A percentile compares a stretch with the other conserved stretches of the same genome.
Evolutionary conservation across 495 filamentous ascomycete species (phyloP).

Genomic region (Penicillium alfredii): DNA sequence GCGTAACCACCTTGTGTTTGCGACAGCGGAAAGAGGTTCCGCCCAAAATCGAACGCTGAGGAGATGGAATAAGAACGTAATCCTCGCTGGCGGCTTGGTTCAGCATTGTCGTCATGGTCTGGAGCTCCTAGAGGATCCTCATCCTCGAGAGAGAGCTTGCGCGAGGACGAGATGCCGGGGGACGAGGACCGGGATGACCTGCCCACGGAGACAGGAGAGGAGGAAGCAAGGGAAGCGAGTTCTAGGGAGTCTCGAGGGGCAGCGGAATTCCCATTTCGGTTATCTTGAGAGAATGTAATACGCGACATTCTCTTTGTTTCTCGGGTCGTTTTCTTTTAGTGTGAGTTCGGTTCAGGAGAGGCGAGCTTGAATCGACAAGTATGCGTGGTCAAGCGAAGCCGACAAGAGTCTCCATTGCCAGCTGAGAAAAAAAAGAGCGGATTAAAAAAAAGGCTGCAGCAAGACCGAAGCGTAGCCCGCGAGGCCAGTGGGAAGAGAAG

Average conservation of each 20-base stretch:
- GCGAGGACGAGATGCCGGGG: slow-evolving; percentile 80
- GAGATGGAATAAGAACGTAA: slow-evolving; percentile 78
- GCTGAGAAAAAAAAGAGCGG: slow-evolving; percentile 4
- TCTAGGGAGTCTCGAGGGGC: slow-evolving; percentile 85
- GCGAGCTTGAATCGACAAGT: slow-evolving; percentile 3
- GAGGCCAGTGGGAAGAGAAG: slow-evolving; percentile 3
- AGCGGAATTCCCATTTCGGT: slow-evolving; percentile 23
- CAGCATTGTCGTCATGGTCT: slow-evolving; percentile 41
- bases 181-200: slow-evolving; percentile 68
- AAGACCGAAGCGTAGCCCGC: too few species aligned
- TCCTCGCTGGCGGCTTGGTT: slow-evolving; percentile 43
- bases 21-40: slow-evolving; percentile 88
- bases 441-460: slow-evolving; percentile 1
- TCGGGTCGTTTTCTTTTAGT: too few species aligned
- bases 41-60: slow-evolving; percentile 89
- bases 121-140: slow-evolving; percentile 69
- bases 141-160: slow-evolving; percentile 80
- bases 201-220: slow-evolving; percentile 45
- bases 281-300: slow-evolving; percentile 24
- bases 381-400: slow-evolving; percentile 10
- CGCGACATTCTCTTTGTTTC: slow-evolving; percentile 31
- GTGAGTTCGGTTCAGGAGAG: neutral
- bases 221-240: slow-evolving; percentile 88
- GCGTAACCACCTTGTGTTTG: slow-evolving; percentile 77
- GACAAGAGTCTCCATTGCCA: slow-evolving; percentile 19